Evolutionary conservation across 2,329 filamentous ascomycete species (phyloP).

Genomic region (Ceratocystis lukuohia): DNA sequence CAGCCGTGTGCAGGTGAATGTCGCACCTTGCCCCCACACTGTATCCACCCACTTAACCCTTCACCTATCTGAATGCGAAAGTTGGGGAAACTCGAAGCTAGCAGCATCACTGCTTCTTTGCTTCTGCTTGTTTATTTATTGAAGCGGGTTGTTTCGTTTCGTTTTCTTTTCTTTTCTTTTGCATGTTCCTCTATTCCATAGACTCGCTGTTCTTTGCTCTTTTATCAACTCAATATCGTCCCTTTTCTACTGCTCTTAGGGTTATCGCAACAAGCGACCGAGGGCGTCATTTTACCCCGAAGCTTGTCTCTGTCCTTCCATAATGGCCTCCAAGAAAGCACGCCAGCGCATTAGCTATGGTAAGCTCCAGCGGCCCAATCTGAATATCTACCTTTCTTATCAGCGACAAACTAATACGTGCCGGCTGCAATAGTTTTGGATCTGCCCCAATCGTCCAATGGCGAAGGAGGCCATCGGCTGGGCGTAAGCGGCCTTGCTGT

Average conservation of each 20-base stretch:
- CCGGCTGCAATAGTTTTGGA: conserved; percentile 37
- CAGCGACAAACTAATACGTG: no score
- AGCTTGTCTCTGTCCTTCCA: conserved; percentile 8
- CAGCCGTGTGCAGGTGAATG: neutral
- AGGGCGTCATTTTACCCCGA: neutral
- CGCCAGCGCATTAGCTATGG: conserved; percentile 60
- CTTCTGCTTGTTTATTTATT: neutral
- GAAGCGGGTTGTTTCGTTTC: neutral
- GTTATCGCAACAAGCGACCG: neutral
- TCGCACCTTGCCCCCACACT: neutral
- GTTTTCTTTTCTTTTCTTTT: neutral
- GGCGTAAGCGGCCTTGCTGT: conserved; percentile 91
- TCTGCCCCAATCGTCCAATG: conserved; percentile 44
- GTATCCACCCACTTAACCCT: neutral
- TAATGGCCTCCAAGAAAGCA: conserved; percentile 50
- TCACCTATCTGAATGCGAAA: neutral
- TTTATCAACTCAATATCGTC: neutral
- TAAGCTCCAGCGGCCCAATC: conserved; percentile 27
- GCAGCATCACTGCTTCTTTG: neutral
- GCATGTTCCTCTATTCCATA: neutral
- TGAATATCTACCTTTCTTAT: no score
- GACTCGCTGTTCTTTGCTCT: neutral
- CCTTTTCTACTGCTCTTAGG: neutral
- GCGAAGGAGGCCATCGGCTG: conserved; percentile 75
- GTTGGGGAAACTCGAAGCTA: neutral